Conservation (phyloP, 2,329 filamentous ascomycete species). For the Blastomyces gilchristii region DNA sequence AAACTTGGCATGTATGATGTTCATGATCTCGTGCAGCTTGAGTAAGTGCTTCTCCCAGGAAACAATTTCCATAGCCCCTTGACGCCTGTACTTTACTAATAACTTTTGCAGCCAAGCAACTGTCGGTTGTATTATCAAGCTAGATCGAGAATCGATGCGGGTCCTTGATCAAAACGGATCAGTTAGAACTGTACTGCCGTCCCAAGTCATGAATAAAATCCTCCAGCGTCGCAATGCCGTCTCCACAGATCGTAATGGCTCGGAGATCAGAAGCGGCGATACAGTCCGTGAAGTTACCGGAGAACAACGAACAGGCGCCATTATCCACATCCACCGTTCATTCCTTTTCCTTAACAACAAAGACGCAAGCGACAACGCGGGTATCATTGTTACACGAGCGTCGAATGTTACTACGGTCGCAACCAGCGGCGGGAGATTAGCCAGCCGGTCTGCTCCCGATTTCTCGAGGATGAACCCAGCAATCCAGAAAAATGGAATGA, state of each 20-base stretch:
- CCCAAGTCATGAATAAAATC: constrained; percentile 83
- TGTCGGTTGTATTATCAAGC: constrained; percentile 86
- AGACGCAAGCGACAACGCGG: constrained; percentile 71
- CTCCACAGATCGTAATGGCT: constrained; percentile 83
- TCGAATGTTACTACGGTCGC: constrained; percentile 81
- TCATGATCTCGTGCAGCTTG: constrained; percentile 87
- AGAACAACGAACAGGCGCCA: constrained; percentile 74
- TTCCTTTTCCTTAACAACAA: constrained; percentile 84
- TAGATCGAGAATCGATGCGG: constrained; percentile 83
- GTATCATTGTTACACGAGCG: constrained; percentile 79
- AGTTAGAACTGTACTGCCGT: constrained; percentile 70
- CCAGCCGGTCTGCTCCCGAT: constrained; percentile 54
- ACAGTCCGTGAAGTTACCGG: constrained; percentile 84
- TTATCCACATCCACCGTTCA: constrained; percentile 89
- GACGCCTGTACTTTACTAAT: neutral
- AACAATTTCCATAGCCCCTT: neutral
- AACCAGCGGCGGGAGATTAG: constrained; percentile 79
- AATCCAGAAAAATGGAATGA: constrained; percentile 57
- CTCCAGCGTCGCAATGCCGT: constrained; percentile 74
- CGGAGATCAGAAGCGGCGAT: constrained; percentile 84
- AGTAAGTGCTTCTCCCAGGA: constrained; percentile 41
- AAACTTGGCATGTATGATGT: constrained; percentile 78
- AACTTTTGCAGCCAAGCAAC: constrained; percentile 55
- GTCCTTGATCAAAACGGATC: constrained; percentile 87
- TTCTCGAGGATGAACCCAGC: constrained; percentile 88